Evolutionary conservation across 2,329 filamentous ascomycete genomes (phyloP), one percentile per base, ranked within the genome.

Genomic region (Venturiaceae sp.): DNA sequence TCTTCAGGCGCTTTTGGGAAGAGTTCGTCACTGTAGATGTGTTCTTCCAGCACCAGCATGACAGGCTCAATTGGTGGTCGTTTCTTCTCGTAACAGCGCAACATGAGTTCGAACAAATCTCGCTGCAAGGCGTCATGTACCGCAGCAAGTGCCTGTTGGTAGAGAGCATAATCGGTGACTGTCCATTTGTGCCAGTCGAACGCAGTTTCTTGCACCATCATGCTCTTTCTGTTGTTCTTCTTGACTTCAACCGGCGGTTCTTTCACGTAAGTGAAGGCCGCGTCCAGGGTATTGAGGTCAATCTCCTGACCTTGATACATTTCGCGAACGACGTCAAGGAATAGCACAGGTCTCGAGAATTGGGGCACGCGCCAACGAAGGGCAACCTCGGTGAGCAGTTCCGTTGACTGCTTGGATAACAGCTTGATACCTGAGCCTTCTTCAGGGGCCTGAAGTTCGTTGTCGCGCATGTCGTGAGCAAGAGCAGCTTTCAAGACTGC

Each of bases 51-150:
- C 34, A 96, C 76, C 64, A 85, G 86, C 80, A 97, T 85, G 32
- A 95, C 82, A 14, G 85, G 84, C 5, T 86, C 90, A 23, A 95
- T 84, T 39, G 86, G 84, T 5, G 90, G 90, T 11, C 90, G 85
- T 66, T 96, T 96, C n/a, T 81, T 74, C 62, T 96, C 91, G 71
- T 92, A 99, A 65, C 90, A 92, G 64, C 88, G 85, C 75, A 92
- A 86, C 71, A 96, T 82, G n/a, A 88, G 78, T 63, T 92, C 86
- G 71, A 90, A 96, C 19, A 99, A 80, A 67, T 97, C 92, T 57
- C 92, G 84, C 52, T 96, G 77, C 28, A 97, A 76, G 9, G 86
- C 83, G 65, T 96, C 91, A 66, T 97, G 85, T 39, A 97, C 74
- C 32, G 80, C 83, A 36, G 82, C 80, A 6, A 99, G 77, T 16